Conservation (phyloP, 2,329 filamentous ascomycete species). For the Sphaerulina populicola region DNA sequence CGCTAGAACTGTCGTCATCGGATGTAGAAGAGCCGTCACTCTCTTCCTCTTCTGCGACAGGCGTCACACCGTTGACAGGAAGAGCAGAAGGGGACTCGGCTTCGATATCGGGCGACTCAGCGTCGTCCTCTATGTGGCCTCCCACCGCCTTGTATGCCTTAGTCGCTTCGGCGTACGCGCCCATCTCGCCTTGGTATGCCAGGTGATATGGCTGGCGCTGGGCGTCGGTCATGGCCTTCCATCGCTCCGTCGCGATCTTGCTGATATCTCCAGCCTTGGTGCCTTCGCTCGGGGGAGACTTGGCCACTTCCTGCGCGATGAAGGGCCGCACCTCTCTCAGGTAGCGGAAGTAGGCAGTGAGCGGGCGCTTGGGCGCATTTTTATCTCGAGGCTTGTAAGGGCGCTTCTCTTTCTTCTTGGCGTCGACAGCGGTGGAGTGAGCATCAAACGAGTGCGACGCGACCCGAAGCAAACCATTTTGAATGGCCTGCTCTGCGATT, state of each 20-base stretch:
- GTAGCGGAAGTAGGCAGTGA: slow-evolving; percentile 93
- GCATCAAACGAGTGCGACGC: slow-evolving; percentile 1
- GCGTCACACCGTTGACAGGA: slow-evolving; percentile 11
- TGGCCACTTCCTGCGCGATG: slow-evolving; percentile 60
- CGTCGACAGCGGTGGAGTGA: slow-evolving; percentile 14
- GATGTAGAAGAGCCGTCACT: slow-evolving; percentile 9
- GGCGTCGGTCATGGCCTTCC: slow-evolving; percentile 64
- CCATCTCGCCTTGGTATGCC: slow-evolving; percentile 51
- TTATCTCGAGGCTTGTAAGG: slow-evolving; percentile 58
- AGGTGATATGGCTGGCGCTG: slow-evolving; percentile 63
- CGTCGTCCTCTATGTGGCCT: slow-evolving; percentile 27
- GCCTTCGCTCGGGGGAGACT: slow-evolving; percentile 45
- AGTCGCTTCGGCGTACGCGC: slow-evolving; percentile 49
- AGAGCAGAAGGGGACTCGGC: slow-evolving; percentile 12
- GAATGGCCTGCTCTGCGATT: slow-evolving; percentile 16
- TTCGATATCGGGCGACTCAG: slow-evolving; percentile 19
- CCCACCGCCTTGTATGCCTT: slow-evolving; percentile 49
- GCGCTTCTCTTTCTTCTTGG: slow-evolving; percentile 30
- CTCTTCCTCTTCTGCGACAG: slow-evolving; percentile 22
- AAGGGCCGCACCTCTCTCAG: slow-evolving; percentile 78
- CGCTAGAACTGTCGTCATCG: slow-evolving; percentile 16
- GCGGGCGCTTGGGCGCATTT: slow-evolving; percentile 85
- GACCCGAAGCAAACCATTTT: slow-evolving; percentile 12
- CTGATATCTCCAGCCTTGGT: slow-evolving; percentile 79
- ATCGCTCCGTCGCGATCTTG: slow-evolving; percentile 76